Conservation (phyloP, 306 rosid species). For the Pyrus pyrifolia region DNA sequence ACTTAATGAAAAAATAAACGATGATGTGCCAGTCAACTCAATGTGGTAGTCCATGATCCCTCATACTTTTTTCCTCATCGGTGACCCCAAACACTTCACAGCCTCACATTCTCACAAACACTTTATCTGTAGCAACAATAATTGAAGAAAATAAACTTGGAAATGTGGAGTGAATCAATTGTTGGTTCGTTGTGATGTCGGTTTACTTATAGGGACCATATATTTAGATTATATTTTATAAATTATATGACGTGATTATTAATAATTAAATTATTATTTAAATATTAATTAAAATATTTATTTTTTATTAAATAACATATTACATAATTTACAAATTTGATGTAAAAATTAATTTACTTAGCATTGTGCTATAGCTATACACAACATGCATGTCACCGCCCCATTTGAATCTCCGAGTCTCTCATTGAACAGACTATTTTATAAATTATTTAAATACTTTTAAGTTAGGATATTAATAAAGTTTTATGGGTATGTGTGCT, state of each 20-base stretch:
- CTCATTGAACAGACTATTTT: neutral
- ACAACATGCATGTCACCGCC: no score
- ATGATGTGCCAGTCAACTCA: neutral
- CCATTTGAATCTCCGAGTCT: neutral
- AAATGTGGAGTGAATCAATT: neutral
- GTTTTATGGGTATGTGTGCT: neutral
- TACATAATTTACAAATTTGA: no score
- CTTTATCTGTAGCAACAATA: neutral
- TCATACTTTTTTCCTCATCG: neutral
- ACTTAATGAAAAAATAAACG: neutral
- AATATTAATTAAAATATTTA: no score
- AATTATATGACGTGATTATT: no score
- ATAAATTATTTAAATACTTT: no score
- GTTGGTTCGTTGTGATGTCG: neutral
- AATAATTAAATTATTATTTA: no score
- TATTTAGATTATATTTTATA: no score
- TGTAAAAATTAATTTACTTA: no score
- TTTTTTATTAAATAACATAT: no score
- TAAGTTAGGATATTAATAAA: neutral
- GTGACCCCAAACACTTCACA: neutral
- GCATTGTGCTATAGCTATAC: no score
- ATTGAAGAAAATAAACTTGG: neutral
- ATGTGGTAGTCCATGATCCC: neutral
- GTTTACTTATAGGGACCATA: neutral
- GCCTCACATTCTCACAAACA: neutral